Base-by-base conservation (phyloP, 2,329 filamentous ascomycete species). In the Exophiala oligosperma region DNA sequence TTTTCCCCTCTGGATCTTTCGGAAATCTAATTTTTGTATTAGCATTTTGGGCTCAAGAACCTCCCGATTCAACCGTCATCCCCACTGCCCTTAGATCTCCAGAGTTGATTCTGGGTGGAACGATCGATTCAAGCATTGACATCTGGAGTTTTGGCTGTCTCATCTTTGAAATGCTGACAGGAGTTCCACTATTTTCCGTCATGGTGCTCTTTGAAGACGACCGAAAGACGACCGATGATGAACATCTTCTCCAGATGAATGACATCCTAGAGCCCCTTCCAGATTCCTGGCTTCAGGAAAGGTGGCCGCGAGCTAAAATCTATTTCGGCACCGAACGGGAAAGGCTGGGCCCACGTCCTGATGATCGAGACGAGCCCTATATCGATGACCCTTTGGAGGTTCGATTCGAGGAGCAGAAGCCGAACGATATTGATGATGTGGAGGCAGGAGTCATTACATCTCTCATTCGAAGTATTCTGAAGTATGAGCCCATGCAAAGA, bases 101-200 rank as follows among this genome's bases (percentile, higher is more conserved):
- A 3, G 71, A 74, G 59, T 65, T 68, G 1, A 69, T 73, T 58
- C 67, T 73, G 44, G 66, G 65, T 1, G 60, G 70, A 29, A 23
- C 7, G 5, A 70, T 74, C 66, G 65, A 67, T 59, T 66, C 61
- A 49, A 62, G 66, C 1, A 70, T 73, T 53, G 70, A 74, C 29
- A 63, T 74, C 37, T 74, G 68, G 73, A 69, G 64, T 53, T 69
- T 72, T 40, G 38, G 38, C 57, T 72, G 70, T 47, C 61, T 72
- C n/a, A 23, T 72, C 29, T 72, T 68, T 57, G 70, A 72, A 60
- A 62, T 71, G 35, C 58, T 72, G 29, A 70, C 69, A 11, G 66
- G 70, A 52, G 35, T 41, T 58, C 9, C 38, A 21, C 21, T 68
- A 4, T 68, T 68, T 54, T 56, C 59, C 29, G 57, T 68, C 52